phyloP scores from a whole-genome alignment of 768 basidiomycete genomes.

The Pleurotus tuber-regium region DNA sequence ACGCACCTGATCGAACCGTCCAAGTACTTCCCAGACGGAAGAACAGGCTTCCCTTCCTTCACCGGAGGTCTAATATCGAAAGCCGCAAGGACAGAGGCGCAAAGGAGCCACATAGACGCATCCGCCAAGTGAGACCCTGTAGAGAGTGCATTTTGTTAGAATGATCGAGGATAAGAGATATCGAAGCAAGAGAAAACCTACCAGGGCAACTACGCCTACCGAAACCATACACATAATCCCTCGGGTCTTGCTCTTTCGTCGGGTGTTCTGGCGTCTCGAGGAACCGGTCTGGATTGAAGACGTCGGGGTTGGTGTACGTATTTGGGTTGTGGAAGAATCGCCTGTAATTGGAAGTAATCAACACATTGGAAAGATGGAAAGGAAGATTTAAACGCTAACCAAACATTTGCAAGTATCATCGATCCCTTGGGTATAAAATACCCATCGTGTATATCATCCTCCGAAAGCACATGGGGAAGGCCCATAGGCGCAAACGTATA shows the following conservation, averaged over 20 bases:
- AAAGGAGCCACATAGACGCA: conserved; percentile 49
- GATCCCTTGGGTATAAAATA: conserved; percentile 12
- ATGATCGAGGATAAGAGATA: conserved; percentile 2
- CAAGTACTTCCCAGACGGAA: neutral
- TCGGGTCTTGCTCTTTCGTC: conserved; percentile 54
- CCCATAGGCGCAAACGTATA: conserved; percentile 44
- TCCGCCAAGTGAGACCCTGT: conserved; percentile 54
- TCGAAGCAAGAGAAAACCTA: conserved; percentile 14
- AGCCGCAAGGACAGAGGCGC: conserved; percentile 48
- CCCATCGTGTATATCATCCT: conserved; percentile 35
- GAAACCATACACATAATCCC: conserved; percentile 65
- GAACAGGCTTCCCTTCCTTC: neutral
- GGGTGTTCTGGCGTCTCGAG: conserved; percentile 23
- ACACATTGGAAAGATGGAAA: neutral
- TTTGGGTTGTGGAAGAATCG: conserved; percentile 52
- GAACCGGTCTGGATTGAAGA: conserved; percentile 10
- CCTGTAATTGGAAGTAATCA: conserved; percentile 25
- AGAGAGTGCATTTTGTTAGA: conserved; percentile 2
- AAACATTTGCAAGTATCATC: conserved; percentile 9
- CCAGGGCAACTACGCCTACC: conserved; percentile 61
- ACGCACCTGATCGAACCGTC: conserved; percentile 7
- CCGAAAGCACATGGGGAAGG: conserved; percentile 51
- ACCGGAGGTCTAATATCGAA: conserved; percentile 36
- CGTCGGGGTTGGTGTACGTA: conserved; percentile 26
- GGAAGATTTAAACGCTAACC: neutral